Base-by-base conservation (phyloP, 805 yeast genomes). In the Saccharomycopsis lassenensis region DNA sequence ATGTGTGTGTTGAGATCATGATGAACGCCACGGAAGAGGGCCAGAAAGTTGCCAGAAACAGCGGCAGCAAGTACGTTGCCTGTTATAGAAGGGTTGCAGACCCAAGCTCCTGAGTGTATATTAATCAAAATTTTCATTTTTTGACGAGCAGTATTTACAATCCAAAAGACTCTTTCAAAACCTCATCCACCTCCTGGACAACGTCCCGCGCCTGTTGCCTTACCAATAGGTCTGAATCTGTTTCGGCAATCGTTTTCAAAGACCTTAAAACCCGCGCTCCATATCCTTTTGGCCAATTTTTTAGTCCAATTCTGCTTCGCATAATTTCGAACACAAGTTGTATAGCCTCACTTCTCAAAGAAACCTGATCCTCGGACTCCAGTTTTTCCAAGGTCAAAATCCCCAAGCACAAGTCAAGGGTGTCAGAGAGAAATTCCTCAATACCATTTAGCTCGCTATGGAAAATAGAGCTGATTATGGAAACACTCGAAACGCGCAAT, bases 21-120 rank as follows among this genome's bases (percentile, higher is more conserved):
- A 74, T 73, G 40, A 76, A 78, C 43, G 77, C 91, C n/a, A 91
- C 98, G 1, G 98, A 91, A 58, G 98, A 91, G 59, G 98, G 98
- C 40, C 87, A 91, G 61, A 91, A 91, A 59, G 98, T 91, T 24
- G 78, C 76, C 31, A 73, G 98, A 52, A 91, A 91, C 54, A 69
- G 78, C 28, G 98, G 98, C 21, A 65, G 63, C 45, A 91, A 91
- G 56, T 91, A 67, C 57, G 69, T 86, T 24, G 96, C 96, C 15
- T 91, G 97, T 52, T 87, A 76, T 55, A 72, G 63, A 57, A 70
- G 94, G 56, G 55, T 81, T 35, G 76, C 84, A 31, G 67, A 68
- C 38, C 85, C 83, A 16, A 62, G 52, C 27, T 32, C 22, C 34
- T 16, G 35, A 33, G 48, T 48, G 24, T 34, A 45, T 25, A 17